Conservation (phyloP, 352 stramenopile species). For the Pilasporangium apinafurcum region DNA sequence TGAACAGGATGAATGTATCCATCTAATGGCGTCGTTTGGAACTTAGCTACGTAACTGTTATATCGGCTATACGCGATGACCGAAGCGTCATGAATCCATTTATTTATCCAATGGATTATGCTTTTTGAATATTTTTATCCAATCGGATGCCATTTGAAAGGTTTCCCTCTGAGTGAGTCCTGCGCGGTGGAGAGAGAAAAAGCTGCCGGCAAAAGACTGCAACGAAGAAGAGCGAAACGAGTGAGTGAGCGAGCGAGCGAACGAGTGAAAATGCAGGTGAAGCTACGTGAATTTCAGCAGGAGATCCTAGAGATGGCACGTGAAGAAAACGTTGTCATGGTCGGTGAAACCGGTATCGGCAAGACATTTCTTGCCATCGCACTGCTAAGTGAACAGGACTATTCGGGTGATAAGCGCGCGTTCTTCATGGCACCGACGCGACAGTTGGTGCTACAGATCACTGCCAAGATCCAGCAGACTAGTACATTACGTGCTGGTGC, state of each 20-base stretch:
- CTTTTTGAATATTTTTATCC: no score
- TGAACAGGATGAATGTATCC: neutral
- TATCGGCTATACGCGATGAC: no score
- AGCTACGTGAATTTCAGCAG: slow-evolving; percentile 63
- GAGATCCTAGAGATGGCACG: slow-evolving; percentile 63
- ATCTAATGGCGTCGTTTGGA: neutral
- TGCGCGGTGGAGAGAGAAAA: no score
- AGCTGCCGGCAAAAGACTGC: no score
- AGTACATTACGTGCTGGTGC: slow-evolving; percentile 51
- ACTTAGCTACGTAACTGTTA: no score
- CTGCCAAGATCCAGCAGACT: slow-evolving; percentile 55
- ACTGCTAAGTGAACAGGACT: slow-evolving; percentile 70
- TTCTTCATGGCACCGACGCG: slow-evolving; percentile 80
- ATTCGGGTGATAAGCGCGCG: slow-evolving; percentile 48
- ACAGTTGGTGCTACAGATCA: slow-evolving; percentile 79
- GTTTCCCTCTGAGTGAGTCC: no score
- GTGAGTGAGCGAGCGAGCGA: no score
- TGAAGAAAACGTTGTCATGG: slow-evolving; percentile 77
- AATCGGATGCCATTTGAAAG: no score
- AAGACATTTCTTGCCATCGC: slow-evolving; percentile 84
- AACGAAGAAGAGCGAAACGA: no score
- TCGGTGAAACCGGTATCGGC: slow-evolving; percentile 76
- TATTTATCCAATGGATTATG: no score
- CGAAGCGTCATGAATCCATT: no score
- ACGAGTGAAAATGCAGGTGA: no score